Conservation (phyloP, 1,139 yeast species). For the Ogataea hybrid region DNA sequence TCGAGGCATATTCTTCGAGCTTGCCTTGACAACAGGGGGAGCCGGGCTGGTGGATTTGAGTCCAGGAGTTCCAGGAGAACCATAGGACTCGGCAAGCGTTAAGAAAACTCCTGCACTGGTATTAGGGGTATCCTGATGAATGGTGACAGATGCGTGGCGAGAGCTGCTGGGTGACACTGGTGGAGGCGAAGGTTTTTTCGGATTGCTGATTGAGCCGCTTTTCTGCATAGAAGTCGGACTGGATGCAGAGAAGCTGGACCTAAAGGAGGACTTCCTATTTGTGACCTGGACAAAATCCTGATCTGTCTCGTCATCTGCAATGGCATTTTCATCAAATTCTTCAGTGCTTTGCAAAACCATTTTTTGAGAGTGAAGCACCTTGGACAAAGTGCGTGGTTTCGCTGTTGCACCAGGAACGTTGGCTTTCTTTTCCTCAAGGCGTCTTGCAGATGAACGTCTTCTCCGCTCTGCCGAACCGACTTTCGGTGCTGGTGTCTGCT, state of each 20-base stretch:
- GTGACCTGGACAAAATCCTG: slow-evolving; percentile 30
- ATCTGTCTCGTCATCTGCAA: slow-evolving; percentile 25
- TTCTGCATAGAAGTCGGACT: neutral
- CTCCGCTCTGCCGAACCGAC: slow-evolving; percentile 30
- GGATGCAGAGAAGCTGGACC: neutral
- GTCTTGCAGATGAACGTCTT: slow-evolving; percentile 35
- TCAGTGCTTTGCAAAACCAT: slow-evolving; percentile 25
- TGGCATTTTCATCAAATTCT: slow-evolving; percentile 28
- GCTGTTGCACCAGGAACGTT: slow-evolving; percentile 21
- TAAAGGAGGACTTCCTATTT: slow-evolving; percentile 24
- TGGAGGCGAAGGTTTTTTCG: neutral
- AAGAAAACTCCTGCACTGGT: slow-evolving; percentile 3
- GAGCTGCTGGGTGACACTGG: slow-evolving; percentile 1
- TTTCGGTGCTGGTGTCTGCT: slow-evolving; percentile 7
- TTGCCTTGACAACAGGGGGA: slow-evolving; percentile 12
- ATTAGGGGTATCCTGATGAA: slow-evolving; percentile 3
- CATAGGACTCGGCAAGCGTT: slow-evolving; percentile 13
- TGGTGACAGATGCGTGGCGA: slow-evolving; percentile 3
- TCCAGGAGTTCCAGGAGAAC: slow-evolving; percentile 8
- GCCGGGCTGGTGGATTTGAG: neutral
- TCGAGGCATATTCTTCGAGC: slow-evolving; percentile 16
- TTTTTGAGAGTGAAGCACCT: neutral
- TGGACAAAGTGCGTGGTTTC: slow-evolving; percentile 10
- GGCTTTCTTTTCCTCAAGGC: slow-evolving; percentile 20
- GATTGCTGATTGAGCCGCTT: neutral